Evolutionary conservation across 2,329 filamentous ascomycete genomes (phyloP), one percentile per base, ranked within the genome.

Genomic region (Cladosporium colombiae): DNA sequence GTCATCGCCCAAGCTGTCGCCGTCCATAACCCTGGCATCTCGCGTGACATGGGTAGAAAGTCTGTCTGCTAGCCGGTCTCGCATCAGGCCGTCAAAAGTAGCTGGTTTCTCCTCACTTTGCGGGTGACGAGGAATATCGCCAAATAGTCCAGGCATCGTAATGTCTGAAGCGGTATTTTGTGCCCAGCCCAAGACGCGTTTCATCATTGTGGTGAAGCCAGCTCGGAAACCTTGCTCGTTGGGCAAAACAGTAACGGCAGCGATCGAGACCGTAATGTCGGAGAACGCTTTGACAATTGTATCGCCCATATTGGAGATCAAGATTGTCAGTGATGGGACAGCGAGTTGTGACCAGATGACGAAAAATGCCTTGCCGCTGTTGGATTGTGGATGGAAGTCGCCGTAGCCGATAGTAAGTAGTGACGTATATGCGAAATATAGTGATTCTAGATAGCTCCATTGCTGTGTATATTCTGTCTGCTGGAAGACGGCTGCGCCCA

Each of bases 331-430:
- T 0, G 82, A 83, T 0, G 84, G 84, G 0, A 86, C 79, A 0
- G 84, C 84, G 10, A 86, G 75, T 5, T 86, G 72, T 16, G 81
- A 83, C 84, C 84, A 86, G 67, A 86, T 81, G 1, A 86, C 82
- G 70, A 86, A 86, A 69, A 86, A 86, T 1, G 83, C 78, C 69
- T 82, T 84, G 10, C 82, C 83, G 14, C 81, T 78, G 68, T 85
- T 85, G 60, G 79, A 81, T 16, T 75, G 73, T 0, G 80, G 81
- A 1, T 75, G 74, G 25, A 79, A 76, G 68, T 86, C 83, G 31
- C 84, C 84, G 68, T 86, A 86, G 1, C 84, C 84, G 53, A 86
- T 84, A 0, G 84, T 86, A 29, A 85, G 71, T 13, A 86, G 79
- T 5, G 79, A 81, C 0, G 80, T 81, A 69, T 84, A 86, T 5